Evolutionary conservation across 73 alveolate genomes (phyloP), one percentile per base, ranked within the genome.

Genomic region (Halteria grandinella): DNA sequence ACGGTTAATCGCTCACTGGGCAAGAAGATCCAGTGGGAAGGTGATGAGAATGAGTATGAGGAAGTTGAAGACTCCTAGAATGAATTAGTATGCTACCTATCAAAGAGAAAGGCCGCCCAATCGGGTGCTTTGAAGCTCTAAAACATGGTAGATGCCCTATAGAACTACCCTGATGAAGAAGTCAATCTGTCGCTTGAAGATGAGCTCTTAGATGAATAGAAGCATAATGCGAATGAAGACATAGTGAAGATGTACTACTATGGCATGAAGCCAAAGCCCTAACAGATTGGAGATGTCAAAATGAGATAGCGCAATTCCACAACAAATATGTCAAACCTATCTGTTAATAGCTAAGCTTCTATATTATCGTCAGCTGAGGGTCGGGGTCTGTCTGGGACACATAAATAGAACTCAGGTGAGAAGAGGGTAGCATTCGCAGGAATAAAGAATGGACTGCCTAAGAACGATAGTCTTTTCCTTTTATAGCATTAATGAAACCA

Each of bases 51-150:
- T 47, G 63, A 66, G 29, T 47, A 23, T 41, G 80, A 66, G 29
- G 8, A 66, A 12, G 5, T 45, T 23, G 80, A 66, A 10, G 4
- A 7, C 1, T 4, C 8, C 1, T 52, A 66, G 15, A 44, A 21
- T 25, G 80, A 66, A 44, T 43, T 66, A 3, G 31, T 66, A 36
- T 66, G 80, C 66, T 66, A 44, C 34, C 43, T 66, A 3, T 66
- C 80, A 21, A 66, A 47, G 66, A 41, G 47, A n/a, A n/a, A n/a
- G n/a, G n/a, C n/a, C n/a, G n/a, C n/a, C 6, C 80, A 66, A 25
- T 27, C 7, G 14, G 47, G 47, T 47, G 45, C 7, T 8, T 45
- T 66, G 12, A 57, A 66, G 23, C 23, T 66, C 29, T 47, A 23
- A 27, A 41, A 20, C 27, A 66, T 66, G 80, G 17, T 23, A 15